Evolutionary conservation across 345 rosid species (phyloP), one percentile per base, ranked within the genome.

Genomic region (Clausena lansium): DNA sequence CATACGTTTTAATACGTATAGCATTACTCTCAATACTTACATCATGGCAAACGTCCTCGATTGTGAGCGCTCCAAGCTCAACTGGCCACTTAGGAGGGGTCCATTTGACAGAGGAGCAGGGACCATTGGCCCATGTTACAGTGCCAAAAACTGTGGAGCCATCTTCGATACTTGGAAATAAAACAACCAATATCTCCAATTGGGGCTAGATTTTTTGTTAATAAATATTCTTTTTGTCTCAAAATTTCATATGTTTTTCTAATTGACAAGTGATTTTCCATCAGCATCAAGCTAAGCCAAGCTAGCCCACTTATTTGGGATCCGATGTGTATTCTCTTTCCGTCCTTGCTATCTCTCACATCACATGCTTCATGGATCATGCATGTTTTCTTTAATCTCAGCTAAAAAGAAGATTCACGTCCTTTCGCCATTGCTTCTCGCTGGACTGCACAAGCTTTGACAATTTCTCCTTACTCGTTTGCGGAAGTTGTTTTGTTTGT

Each of bases 211-310:
- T 17, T 4, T 47, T 14, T 47, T 35, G 61, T 59, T 57, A 14
- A 57, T 25, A 38, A 33, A 61, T 59, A 69, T 70, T 75, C 82
- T 65, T 58, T 80, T 75, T 75, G 79, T 75, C 72, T 70, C 47
- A n/a, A 62, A 7, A 17, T 27, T 67, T 10, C 5, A 39, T 14
- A 5, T 38, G 3, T 25, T 39, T 47, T 25, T 14, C 55, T 58
- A 19, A 3, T 14, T 68, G 57, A 9, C 20, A 28, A 61, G 36
- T 6, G 20, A 61, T 28, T 61, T 61, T 61, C 22, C 66, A 61
- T 61, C 61, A 58, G 27, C 27, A 58, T 58, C 61, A 58, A n/a
- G 11, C 61, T 58, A n/a, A n/a, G 25, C 27, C n/a, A 22, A n/a
- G 24, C 64, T 60, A 27, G 35, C 35, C 35, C 22, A 57, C 57